Conservation (phyloP, 2,329 filamentous ascomycete genomes). For the Pseudogymnoascus sp. region DNA sequence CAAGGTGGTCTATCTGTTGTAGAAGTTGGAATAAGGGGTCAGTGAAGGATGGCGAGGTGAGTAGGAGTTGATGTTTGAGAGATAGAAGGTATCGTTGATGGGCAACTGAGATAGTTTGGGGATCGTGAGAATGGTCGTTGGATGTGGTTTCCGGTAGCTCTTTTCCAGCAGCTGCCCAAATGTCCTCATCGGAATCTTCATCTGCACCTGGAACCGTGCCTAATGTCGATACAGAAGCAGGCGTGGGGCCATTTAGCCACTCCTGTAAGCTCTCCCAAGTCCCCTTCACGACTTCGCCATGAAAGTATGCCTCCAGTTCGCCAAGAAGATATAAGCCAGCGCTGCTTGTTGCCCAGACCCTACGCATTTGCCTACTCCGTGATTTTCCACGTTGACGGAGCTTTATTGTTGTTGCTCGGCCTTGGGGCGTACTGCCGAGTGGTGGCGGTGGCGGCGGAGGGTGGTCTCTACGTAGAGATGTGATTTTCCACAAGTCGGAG, state of each 20-base stretch:
- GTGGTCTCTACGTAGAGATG: conserved; percentile 67
- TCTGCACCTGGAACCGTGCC: conserved; percentile 10
- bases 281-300: conserved; percentile 76
- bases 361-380: conserved; percentile 63
- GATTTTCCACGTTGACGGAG: conserved; percentile 57
- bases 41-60: conserved; percentile 58
- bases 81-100: conserved; percentile 70
- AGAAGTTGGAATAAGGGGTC: conserved; percentile 59
- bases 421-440: conserved; percentile 52
- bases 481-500: conserved; percentile 80
- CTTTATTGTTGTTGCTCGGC: conserved; percentile 51
- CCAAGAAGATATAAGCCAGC: conserved; percentile 83
- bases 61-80: conserved; percentile 58
- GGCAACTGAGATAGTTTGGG: conserved; percentile 73
- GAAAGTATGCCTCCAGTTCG: conserved; percentile 80
- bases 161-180: conserved; percentile 33
- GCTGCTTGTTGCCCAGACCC: conserved; percentile 83
- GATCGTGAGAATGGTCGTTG: conserved; percentile 52
- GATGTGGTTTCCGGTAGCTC: conserved; percentile 16
- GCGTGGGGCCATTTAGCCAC: conserved; percentile 53
- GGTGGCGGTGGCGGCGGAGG: conserved; percentile 62
- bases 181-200: conserved; percentile 31
- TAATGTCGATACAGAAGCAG: conserved; percentile 13
- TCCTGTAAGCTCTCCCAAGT: conserved; percentile 72
- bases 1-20: conserved; percentile 71